Conservation (phyloP, 805 yeast species). For the Nakazawaea wyomingensis region DNA sequence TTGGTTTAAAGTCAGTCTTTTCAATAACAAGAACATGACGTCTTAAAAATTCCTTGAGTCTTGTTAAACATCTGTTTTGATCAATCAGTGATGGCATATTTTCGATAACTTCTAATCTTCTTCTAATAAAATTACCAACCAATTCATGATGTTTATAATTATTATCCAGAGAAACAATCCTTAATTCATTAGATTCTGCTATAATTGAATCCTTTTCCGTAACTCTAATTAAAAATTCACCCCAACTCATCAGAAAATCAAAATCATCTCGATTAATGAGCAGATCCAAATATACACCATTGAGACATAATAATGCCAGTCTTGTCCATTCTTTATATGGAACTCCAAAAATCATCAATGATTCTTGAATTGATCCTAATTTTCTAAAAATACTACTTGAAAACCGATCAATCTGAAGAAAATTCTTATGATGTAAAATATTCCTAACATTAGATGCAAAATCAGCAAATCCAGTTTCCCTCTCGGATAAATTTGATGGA, state of each 20-base stretch:
- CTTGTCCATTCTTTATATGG: neutral
- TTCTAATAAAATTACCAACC: neutral
- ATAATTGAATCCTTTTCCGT: neutral
- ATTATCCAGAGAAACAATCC: neutral
- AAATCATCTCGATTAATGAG: neutral
- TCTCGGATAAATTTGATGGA: neutral
- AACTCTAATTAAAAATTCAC: neutral
- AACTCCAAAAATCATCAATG: neutral
- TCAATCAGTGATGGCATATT: neutral
- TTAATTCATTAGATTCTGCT: neutral
- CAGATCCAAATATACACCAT: neutral
- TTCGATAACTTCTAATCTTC: no score
- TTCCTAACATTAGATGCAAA: neutral
- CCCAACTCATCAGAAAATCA: neutral
- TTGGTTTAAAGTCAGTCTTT: neutral
- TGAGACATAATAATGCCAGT: neutral
- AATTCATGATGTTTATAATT: neutral
- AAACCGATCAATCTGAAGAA: no score
- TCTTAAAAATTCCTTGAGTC: neutral
- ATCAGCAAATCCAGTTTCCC: neutral
- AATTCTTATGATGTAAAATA: no score
- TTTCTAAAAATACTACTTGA: neutral
- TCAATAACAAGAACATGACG: neutral
- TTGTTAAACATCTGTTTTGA: neutral
- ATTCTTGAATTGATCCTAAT: neutral